These are phyloP conservation scores for Carex myosuroides DNA, from an alignment of 176 grass and related monocot species.

Conservation along the genomic window DNA sequence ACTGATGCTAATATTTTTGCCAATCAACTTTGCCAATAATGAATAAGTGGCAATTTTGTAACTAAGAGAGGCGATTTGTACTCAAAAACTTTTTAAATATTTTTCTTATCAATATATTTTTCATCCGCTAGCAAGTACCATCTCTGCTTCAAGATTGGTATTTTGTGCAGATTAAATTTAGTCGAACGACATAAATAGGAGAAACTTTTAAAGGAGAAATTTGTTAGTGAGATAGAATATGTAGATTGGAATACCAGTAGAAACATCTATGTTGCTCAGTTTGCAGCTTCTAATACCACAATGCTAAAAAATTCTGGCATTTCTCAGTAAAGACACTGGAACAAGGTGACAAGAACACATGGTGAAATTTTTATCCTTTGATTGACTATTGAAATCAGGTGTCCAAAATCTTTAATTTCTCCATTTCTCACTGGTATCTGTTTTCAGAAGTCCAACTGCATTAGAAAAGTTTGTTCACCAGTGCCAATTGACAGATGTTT, in stretches of 20 bases:
- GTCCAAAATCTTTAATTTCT: too few relatives aligned
- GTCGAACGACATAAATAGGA: not conserved
- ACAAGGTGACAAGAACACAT: not conserved
- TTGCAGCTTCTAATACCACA: not conserved
- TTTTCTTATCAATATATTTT: not conserved
- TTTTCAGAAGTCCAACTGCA: too few relatives aligned
- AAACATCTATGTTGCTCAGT: not conserved
- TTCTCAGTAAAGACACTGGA: not conserved
- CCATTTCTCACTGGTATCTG: too few relatives aligned
- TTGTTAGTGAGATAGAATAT: not conserved
- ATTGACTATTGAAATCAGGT: too few relatives aligned
- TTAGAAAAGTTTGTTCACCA: too few relatives aligned
- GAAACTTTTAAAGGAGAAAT: not conserved
- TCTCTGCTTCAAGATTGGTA: not conserved
- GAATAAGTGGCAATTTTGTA: not conserved
- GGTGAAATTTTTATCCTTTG: not conserved
- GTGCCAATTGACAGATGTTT: too few relatives aligned
- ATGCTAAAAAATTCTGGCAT: not conserved
- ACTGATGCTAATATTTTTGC: too few relatives aligned
- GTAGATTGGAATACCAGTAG: not conserved
- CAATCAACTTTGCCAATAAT: too few relatives aligned
- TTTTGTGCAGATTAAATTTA: not conserved
- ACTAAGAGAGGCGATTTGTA: too few relatives aligned
- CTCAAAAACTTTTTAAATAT: too few relatives aligned
- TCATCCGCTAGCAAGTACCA: not conserved